Base-by-base conservation (phyloP, 352 stramenopile genomes). In the Globisporangium cystogenes region DNA sequence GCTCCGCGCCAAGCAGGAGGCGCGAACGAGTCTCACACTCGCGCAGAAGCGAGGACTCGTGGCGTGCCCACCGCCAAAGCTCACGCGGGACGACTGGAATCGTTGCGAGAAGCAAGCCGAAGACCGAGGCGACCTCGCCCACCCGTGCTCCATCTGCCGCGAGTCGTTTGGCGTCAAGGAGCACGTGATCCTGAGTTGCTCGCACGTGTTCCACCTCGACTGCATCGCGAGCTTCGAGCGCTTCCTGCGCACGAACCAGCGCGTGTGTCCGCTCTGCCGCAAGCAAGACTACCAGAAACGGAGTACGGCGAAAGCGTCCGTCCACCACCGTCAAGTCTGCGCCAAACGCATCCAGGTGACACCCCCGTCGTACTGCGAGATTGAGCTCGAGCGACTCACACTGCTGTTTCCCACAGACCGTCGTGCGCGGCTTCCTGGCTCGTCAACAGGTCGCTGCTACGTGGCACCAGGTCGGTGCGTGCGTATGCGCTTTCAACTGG, bases 221-320 rank as follows among this genome's bases (percentile, higher is more conserved):
- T 95, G 85, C 55, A 76, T 95, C 47, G 65, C 78, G 16, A 93
- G 81, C 50, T 95, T 95, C 42, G 85, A 95, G 65, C 63, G 81
- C 21, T 93, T 95, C 53, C 54, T 95, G 16, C 76, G 82, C 18
- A 86, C 76, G 7, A 88, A 76, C 14, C 76, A 88, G 52, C 81
- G 72, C 24, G 83, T 91, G 40, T 95, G 85, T 64, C 85, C 85
- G 3, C 64, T 95, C 18, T 95, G 85, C 37, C 76, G 82, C 16
- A 93, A 95, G 51, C 72, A 87, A 21, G 77, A 93, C 42, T 95
- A 93, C 45, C 69, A 93, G 56, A 93, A 92, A 47, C 62, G 69
- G n/a, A 50, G 58, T 20, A 90, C 83, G 2, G 69, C 56, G 0
- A 69, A 76, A 29, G 82, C 74, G 0, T 76, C 79, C 5, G 61